Conservation (phyloP, 177 flowering plant genomes). For the Vitis hybrid region DNA sequence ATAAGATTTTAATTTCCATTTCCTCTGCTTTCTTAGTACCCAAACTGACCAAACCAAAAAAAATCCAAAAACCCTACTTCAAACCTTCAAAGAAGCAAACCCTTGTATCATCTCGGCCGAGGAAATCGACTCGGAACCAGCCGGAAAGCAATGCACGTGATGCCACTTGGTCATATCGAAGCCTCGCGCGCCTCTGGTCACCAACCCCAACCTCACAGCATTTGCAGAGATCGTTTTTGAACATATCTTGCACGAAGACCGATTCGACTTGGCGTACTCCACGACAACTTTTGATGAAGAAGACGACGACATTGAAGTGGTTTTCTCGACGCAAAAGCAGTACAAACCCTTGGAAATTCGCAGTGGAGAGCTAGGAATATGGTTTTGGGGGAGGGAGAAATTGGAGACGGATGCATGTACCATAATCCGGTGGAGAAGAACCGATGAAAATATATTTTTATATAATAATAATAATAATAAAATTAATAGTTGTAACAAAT, state of each 20-base stretch:
- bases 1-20: background rate
- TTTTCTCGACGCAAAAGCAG: background rate
- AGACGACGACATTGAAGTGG: constrained; percentile 21
- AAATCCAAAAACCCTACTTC: constrained; percentile 3
- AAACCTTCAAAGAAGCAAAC: constrained; percentile 55
- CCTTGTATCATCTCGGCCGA: constrained; percentile 53
- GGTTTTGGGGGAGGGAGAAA: background rate
- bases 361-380: background rate
- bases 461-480: too few relatives aligned
- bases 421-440: background rate
- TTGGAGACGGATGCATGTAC: constrained; percentile 7
- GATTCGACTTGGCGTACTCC: constrained; percentile 78
- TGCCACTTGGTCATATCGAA: constrained; percentile 77
- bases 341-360: background rate
- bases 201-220: constrained; percentile 58
- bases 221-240: constrained; percentile 33
- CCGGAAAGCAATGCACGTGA: constrained; percentile 67
- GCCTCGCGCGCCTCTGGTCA: constrained; percentile 52
- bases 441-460: too few relatives aligned
- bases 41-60: background rate
- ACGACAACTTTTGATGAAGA: constrained; percentile 35
- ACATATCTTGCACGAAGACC: constrained; percentile 81
- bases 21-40: background rate
- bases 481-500: too few relatives aligned
- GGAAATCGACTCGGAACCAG: constrained; percentile 25